A percentile compares a stretch with the other conserved stretches of the same genome.
Evolutionary conservation across 306 rosid species (phyloP).

Genomic region (Cucurbita ficifolia): DNA sequence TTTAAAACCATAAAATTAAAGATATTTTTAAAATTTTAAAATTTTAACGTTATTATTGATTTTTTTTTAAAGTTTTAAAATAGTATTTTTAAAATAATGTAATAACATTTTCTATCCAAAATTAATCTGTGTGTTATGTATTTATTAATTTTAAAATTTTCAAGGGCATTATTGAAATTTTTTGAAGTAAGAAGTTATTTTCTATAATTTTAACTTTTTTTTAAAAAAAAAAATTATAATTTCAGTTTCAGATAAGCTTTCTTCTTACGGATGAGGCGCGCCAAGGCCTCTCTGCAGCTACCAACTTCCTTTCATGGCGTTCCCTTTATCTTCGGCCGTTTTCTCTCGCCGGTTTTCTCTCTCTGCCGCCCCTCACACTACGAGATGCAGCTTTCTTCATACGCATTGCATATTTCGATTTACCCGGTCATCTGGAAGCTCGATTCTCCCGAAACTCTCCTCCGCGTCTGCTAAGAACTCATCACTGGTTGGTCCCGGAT

Average conservation of each 20-base stretch:
- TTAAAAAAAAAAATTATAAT: too few relatives aligned
- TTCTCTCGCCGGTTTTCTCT: not conserved
- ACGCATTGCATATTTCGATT: not conserved
- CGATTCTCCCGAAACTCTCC: not conserved
- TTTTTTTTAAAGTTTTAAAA: too few relatives aligned
- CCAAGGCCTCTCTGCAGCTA: not conserved
- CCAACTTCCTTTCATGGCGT: constrained; percentile 7
- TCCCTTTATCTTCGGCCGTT: not conserved
- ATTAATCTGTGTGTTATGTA: too few relatives aligned
- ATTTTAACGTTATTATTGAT: too few relatives aligned
- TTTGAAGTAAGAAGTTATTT: too few relatives aligned
- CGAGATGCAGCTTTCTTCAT: not conserved
- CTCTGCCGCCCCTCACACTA: not conserved
- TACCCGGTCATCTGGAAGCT: not conserved
- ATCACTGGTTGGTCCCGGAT: not conserved
- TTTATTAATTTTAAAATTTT: too few relatives aligned
- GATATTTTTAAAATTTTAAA: too few relatives aligned
- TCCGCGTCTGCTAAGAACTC: not conserved
- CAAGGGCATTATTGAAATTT: too few relatives aligned
- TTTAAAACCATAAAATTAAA: too few relatives aligned
- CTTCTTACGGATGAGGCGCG: constrained; percentile 4
- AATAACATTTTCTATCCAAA: too few relatives aligned
- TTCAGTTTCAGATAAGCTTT: not conserved
- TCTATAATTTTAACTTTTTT: too few relatives aligned
- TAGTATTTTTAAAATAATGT: too few relatives aligned